Conservation (phyloP, 2,329 filamentous ascomycete species). For the Pochonia chlamydosporia region DNA sequence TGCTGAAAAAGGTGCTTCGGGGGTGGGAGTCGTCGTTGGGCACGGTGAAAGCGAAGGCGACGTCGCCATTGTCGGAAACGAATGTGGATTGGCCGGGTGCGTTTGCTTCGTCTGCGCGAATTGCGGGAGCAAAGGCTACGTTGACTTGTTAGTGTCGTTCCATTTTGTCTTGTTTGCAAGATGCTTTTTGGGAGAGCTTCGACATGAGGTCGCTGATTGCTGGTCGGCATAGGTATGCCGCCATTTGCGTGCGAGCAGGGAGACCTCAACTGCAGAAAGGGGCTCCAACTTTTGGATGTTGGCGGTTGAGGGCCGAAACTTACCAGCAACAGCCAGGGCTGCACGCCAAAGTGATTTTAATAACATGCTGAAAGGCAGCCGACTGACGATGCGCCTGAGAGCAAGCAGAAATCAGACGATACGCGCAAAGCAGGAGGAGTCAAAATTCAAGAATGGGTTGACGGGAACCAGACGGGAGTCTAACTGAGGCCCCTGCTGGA, state of each 20-base stretch:
- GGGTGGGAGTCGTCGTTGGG: slow-evolving; percentile 34
- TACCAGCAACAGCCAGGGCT: slow-evolving; percentile 22
- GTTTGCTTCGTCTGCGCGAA: slow-evolving; percentile 22
- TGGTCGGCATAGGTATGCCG: too few species aligned
- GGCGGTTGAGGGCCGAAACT: background rate
- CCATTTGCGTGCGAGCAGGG: too few species aligned
- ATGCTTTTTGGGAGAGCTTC: too few species aligned
- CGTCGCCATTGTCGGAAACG: slow-evolving; percentile 33
- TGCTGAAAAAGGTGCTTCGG: slow-evolving; percentile 41
- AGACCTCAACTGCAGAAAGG: too few species aligned
- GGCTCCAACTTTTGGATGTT: too few species aligned
- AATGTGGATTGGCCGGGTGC: slow-evolving; percentile 35
- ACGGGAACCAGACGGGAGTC: too few species aligned
- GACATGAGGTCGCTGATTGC: too few species aligned
- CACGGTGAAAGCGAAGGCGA: slow-evolving; percentile 46
- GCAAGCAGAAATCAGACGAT: background rate
- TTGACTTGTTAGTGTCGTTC: too few species aligned
- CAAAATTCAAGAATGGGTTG: background rate
- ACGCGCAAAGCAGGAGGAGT: background rate
- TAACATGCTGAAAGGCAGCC: slow-evolving; percentile 18
- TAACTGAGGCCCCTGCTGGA: too few species aligned
- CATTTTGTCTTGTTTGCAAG: too few species aligned
- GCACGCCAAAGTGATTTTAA: slow-evolving; percentile 21
- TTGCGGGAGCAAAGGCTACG: slow-evolving; percentile 18
- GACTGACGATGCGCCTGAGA: background rate